Evolutionary conservation across 2,329 filamentous ascomycete genomes (phyloP).

Genomic region (Neofusicoccum cordaticola): DNA sequence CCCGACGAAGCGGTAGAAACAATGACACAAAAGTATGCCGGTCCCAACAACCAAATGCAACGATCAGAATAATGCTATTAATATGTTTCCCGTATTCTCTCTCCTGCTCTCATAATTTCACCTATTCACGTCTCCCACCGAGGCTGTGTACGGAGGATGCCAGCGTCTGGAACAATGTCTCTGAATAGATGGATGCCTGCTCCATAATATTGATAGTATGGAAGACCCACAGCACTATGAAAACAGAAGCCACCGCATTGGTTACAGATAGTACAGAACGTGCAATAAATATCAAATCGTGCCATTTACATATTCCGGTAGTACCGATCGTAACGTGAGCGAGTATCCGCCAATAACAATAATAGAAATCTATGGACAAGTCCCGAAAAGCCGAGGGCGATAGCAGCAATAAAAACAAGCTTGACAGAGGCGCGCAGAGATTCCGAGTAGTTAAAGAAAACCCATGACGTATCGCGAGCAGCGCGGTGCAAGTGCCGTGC

Average conservation of each 20-base stretch:
- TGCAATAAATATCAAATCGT: background rate
- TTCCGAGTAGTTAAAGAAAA: background rate
- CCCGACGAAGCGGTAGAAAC: too few relatives aligned
- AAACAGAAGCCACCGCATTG: too few relatives aligned
- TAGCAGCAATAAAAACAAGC: background rate
- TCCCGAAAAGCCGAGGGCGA: background rate
- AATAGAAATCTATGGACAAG: background rate
- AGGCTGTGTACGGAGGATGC: background rate
- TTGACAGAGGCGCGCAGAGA: background rate
- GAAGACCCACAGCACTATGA: background rate
- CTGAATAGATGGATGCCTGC: background rate
- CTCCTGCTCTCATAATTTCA: too few relatives aligned
- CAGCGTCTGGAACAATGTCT: background rate
- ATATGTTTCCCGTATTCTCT: too few relatives aligned
- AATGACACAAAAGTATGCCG: too few relatives aligned
- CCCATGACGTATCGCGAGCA: background rate
- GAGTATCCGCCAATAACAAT: too few relatives aligned
- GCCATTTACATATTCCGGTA: constrained; percentile 1
- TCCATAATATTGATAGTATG: background rate
- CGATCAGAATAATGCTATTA: too few relatives aligned
- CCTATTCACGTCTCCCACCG: background rate
- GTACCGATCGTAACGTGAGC: background rate
- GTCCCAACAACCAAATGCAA: too few relatives aligned
- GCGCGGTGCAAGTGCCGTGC: background rate
- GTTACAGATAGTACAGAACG: background rate